A percentile compares a stretch with the other conserved stretches of the same genome.
phyloP scores from a whole-genome alignment of 106 monocot species.

The Gastrodia elata region DNA sequence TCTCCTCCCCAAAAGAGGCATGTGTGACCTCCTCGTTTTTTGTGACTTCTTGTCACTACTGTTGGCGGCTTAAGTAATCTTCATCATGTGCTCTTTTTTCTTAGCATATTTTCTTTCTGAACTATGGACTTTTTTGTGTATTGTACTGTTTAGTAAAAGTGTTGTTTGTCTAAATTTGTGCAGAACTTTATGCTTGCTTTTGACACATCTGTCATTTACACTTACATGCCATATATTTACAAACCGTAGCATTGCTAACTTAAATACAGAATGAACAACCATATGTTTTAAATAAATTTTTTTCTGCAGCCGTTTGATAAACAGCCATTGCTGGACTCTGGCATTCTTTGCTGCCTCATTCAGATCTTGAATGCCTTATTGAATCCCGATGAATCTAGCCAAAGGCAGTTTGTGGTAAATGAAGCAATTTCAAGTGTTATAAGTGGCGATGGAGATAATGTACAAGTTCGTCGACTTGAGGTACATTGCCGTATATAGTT shows the following conservation, averaged over 20 bases:
- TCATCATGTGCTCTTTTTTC: background rate
- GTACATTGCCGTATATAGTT: conserved; percentile 22
- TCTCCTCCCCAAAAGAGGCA: too few species aligned
- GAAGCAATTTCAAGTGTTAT: conserved; percentile 26
- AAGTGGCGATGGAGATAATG: conserved; percentile 18
- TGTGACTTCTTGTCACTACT: too few species aligned
- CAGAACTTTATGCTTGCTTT: background rate
- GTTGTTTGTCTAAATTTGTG: background rate
- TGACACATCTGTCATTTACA: background rate
- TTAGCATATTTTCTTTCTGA: background rate
- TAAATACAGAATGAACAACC: background rate
- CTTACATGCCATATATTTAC: background rate
- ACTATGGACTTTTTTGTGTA: background rate
- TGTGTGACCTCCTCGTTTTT: too few species aligned
- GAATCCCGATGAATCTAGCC: conserved; percentile 39
- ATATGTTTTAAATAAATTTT: conserved; percentile 2
- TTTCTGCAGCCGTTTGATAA: conserved; percentile 70
- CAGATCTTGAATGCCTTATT: conserved; percentile 74
- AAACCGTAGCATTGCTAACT: background rate
- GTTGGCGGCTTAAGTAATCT: background rate
- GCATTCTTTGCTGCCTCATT: conserved; percentile 91
- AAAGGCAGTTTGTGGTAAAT: conserved; percentile 25
- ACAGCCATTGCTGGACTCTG: conserved; percentile 95
- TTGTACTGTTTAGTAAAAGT: background rate
- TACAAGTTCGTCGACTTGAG: conserved; percentile 67